Evolutionary conservation across 2,329 filamentous ascomycete genomes (phyloP), one percentile per base, ranked within the genome.

Genomic region (Aureobasidium sp.): DNA sequence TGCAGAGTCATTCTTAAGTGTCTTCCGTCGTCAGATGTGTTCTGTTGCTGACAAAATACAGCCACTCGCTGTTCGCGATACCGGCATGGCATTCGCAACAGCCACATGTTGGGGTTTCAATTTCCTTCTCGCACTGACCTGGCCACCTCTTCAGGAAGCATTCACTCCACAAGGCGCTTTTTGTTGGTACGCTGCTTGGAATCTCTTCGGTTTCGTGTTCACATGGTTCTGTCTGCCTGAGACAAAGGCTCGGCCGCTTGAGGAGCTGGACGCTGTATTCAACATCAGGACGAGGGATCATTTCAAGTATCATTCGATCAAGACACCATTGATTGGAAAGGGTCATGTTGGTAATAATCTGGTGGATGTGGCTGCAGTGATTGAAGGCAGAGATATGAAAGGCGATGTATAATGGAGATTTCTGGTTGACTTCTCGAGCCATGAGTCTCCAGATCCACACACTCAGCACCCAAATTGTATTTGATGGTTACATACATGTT

Each of bases 121-220:
- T 59, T 71, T 71, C 65, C 66, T 71, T 59, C 66, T 72, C 80
- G 81, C 70, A 78, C 79, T 8, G 75, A 75, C n/a, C 1, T 84
- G 80, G 79, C 80, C 79, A 0, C 75, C 76, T 0, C 68, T 83
- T 4, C 71, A 76, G 5, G 70, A 71, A 0, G 76, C 78, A 0
- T 81, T 82, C 63, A 78, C 73, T 0, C 71, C 74, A 0, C 78
- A 80, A 48, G 81, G 81, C 5, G 81, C 77, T 0, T 83, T 84
- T 65, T 77, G 77, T 10, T 84, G 81, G 77, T 85, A 85, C 68
- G 82, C 81, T 0, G 79, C 73, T 0, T 82, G 81, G 75, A 84
- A 83, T 68, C 65, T 83, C 24, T 76, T 84, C 50, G 81, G 80
- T 17, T 60, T 82, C 70, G 71, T 78, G 65, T 73, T 75, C 69